Conservation (phyloP, 805 yeast species). For the Teunomyces pallodes region DNA sequence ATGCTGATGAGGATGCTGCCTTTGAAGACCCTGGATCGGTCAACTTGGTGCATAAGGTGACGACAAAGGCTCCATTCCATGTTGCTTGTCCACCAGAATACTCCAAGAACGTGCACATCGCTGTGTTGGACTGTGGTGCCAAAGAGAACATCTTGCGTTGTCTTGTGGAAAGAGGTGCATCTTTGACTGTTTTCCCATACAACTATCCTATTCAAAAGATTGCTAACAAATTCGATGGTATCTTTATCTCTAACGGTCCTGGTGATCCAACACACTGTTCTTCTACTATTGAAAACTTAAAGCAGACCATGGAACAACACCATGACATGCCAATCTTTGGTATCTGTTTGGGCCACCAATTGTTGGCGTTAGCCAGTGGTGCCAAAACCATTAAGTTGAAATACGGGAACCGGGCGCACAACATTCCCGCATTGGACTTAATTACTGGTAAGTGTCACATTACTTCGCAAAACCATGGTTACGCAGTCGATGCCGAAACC, state of each 20-base stretch:
- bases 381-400: constrained; percentile 90
- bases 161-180: constrained; percentile 90
- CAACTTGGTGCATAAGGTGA: constrained; percentile 88
- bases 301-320: constrained; percentile 60
- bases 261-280: constrained; percentile 96
- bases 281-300: constrained; percentile 70
- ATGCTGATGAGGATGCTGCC: constrained; percentile 88
- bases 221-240: constrained; percentile 90
- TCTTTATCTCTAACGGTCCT: constrained; percentile 94
- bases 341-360: constrained; percentile 96
- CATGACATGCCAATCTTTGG: constrained; percentile 89
- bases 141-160: constrained; percentile 96
- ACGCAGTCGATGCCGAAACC: constrained; percentile 85
- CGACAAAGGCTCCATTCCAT: constrained; percentile 94
- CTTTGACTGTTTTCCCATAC: constrained; percentile 94
- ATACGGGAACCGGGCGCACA: constrained; percentile 98
- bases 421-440: constrained; percentile 91
- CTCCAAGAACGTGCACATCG: constrained; percentile 67
- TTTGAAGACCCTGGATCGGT: constrained; percentile 86
- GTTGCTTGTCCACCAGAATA: constrained; percentile 59
- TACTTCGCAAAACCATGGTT: constrained; percentile 98
- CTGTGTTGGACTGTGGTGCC: constrained; percentile 96
- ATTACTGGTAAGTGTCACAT: constrained; percentile 93
- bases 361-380: constrained; percentile 91
- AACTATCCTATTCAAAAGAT: constrained; percentile 90